These are phyloP conservation scores for Neopestalotiopsis sp. DNA, from an alignment of 2,329 filamentous ascomycete genomes.

Conservation along the genomic window DNA sequence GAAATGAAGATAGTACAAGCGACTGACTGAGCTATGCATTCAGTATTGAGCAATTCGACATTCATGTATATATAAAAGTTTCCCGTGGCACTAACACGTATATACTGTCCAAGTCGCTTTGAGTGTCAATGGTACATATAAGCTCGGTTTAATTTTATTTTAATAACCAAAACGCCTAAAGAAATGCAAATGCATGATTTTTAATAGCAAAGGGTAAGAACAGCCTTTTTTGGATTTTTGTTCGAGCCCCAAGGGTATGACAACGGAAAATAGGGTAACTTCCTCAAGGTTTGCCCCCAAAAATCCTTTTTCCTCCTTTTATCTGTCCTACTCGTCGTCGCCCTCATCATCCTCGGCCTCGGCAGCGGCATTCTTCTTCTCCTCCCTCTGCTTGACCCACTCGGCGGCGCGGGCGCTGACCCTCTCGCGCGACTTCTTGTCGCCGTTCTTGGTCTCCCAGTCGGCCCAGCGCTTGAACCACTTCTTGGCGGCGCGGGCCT, in stretches of 20 bases:
- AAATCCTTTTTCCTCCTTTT: not conserved
- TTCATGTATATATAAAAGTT: too few relatives aligned
- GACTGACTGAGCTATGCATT: too few relatives aligned
- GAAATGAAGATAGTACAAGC: too few relatives aligned
- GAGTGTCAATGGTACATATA: not conserved
- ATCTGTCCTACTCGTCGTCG: conserved; percentile 21
- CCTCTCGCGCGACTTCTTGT: conserved; percentile 71
- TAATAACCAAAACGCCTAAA: not conserved
- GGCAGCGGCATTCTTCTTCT: conserved; percentile 39
- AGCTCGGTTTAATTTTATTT: not conserved
- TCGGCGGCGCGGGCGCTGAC: conserved; percentile 74
- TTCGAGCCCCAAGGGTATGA: not conserved
- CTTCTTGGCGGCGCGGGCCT: conserved; percentile 80
- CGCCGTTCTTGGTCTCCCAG: conserved; percentile 81
- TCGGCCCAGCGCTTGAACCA: conserved; percentile 93
- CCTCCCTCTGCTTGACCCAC: conserved; percentile 64
- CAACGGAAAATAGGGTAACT: too few relatives aligned
- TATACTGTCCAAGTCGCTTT: not conserved
- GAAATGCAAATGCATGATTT: not conserved
- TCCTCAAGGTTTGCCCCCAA: too few relatives aligned
- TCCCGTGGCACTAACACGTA: not conserved
- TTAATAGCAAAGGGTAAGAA: not conserved
- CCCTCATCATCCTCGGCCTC: conserved; percentile 40
- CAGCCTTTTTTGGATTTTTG: not conserved
- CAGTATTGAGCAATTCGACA: too few relatives aligned